Evolutionary conservation across 306 rosid genomes (phyloP).

Genomic region (Citrullus mucosospermus): DNA sequence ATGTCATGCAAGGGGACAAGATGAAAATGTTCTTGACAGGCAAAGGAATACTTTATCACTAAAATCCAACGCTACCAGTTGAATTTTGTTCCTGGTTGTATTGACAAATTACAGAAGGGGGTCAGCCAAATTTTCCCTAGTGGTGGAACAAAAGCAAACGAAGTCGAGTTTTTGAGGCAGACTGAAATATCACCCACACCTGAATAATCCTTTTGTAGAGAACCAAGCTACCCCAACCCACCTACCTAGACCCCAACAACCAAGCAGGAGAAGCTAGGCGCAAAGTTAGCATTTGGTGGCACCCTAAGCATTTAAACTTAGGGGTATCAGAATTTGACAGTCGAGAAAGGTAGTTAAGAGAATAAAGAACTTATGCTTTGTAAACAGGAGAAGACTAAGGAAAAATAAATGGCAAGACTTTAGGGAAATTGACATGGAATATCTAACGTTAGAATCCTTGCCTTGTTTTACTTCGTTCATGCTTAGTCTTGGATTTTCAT

Average conservation of each 20-base stretch:
- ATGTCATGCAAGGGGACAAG: neutral
- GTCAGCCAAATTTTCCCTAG: neutral
- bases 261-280: neutral
- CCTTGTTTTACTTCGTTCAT: neutral
- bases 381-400: neutral
- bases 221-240: slow-evolving; percentile 1
- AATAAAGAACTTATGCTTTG: neutral
- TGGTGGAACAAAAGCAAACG: neutral
- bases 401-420: neutral
- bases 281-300: neutral
- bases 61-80: neutral
- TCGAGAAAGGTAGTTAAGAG: neutral
- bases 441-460: neutral
- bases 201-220: neutral
- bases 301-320: neutral
- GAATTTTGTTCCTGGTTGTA: neutral
- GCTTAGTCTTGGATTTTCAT: neutral
- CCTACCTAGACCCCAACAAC: neutral
- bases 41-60: neutral
- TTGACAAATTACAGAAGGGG: neutral
- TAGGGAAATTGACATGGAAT: neutral
- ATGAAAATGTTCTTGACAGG: neutral
- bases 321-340: neutral
- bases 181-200: neutral
- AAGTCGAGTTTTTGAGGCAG: neutral